These are phyloP conservation scores for Diaporthe destruens DNA, from an alignment of 2,329 filamentous ascomycete species.

Conservation along the genomic window DNA sequence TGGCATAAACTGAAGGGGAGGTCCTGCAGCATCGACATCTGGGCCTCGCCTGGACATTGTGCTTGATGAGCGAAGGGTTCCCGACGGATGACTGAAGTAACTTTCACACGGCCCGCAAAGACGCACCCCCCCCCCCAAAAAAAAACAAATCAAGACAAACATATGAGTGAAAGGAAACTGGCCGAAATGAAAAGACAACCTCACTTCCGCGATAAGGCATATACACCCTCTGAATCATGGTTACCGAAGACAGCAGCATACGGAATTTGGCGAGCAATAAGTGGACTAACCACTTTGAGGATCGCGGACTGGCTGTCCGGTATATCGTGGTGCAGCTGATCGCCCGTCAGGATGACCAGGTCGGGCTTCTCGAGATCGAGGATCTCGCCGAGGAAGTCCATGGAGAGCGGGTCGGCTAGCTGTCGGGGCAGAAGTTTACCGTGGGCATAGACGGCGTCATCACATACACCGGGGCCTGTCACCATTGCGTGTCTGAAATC, in stretches of 20 bases:
- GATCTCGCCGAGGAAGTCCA: slow-evolving; percentile 75
- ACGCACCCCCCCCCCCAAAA: too few relatives aligned
- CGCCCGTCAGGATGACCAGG: slow-evolving; percentile 76
- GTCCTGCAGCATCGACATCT: slow-evolving; percentile 48
- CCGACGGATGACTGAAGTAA: too few relatives aligned
- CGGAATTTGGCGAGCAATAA: slow-evolving; percentile 75
- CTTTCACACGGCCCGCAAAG: too few relatives aligned
- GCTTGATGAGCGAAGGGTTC: not conserved
- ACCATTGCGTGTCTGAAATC: slow-evolving; percentile 61
- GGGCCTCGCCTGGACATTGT: slow-evolving; percentile 27
- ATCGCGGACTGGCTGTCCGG: slow-evolving; percentile 50
- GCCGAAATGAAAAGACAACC: too few relatives aligned
- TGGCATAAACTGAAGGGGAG: slow-evolving; percentile 48
- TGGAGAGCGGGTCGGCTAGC: slow-evolving; percentile 76
- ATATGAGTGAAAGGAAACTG: too few relatives aligned
- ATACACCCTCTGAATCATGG: slow-evolving; percentile 75
- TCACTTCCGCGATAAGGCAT: slow-evolving; percentile 55
- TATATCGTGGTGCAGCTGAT: slow-evolving; percentile 66
- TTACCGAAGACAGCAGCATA: slow-evolving; percentile 81
- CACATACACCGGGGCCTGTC: slow-evolving; percentile 48
- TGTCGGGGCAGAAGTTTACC: slow-evolving; percentile 56
- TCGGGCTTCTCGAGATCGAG: slow-evolving; percentile 79
- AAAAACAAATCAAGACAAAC: too few relatives aligned
- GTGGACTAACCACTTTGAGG: slow-evolving; percentile 74
- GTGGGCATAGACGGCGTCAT: slow-evolving; percentile 51